phyloP scores from a whole-genome alignment of 2,329 filamentous ascomycete genomes.

The Trichothecium roseum region DNA sequence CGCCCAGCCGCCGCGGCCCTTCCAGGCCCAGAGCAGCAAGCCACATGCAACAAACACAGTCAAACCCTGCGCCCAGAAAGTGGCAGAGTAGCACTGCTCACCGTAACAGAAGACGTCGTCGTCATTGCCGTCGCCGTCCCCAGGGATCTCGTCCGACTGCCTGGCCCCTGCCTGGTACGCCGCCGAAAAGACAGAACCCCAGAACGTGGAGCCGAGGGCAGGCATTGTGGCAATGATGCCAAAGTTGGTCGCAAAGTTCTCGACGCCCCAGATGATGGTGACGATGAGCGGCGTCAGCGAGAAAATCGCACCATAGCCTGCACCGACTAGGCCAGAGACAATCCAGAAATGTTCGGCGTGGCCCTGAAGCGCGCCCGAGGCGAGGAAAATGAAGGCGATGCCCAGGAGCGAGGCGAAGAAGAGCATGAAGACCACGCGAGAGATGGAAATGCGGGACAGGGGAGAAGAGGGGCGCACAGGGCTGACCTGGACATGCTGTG shows the following conservation, averaged over 20 bases:
- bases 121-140: slow-evolving; percentile 16
- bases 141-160: slow-evolving; percentile 19
- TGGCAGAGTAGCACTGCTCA: slow-evolving; percentile 64
- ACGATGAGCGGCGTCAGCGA: slow-evolving; percentile 84
- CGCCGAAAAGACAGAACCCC: slow-evolving; percentile 79
- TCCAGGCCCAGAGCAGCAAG: slow-evolving; percentile 72
- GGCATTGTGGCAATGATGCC: slow-evolving; percentile 90
- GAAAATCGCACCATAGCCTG: slow-evolving; percentile 89
- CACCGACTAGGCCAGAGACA: slow-evolving; percentile 73
- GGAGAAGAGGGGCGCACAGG: slow-evolving; percentile 9
- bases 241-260: slow-evolving; percentile 98
- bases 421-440: slow-evolving; percentile 71
- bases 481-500: slow-evolving; percentile 41
- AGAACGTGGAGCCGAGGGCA: slow-evolving; percentile 76
- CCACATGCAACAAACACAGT: slow-evolving; percentile 70
- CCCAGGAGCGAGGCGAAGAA: slow-evolving; percentile 65
- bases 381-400: slow-evolving; percentile 65
- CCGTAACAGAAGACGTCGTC: slow-evolving; percentile 67
- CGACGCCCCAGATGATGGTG: slow-evolving; percentile 95
- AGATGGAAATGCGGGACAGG: slow-evolving; percentile 46
- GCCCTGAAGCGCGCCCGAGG: slow-evolving; percentile 63
- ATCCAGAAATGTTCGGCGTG: slow-evolving; percentile 75
- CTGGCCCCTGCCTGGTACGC: slow-evolving; percentile 62
- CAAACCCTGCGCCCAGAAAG: slow-evolving; percentile 77
- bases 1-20: slow-evolving; percentile 65